Conservation (phyloP, 177 flowering plant species). For the Vitis hybrid region DNA sequence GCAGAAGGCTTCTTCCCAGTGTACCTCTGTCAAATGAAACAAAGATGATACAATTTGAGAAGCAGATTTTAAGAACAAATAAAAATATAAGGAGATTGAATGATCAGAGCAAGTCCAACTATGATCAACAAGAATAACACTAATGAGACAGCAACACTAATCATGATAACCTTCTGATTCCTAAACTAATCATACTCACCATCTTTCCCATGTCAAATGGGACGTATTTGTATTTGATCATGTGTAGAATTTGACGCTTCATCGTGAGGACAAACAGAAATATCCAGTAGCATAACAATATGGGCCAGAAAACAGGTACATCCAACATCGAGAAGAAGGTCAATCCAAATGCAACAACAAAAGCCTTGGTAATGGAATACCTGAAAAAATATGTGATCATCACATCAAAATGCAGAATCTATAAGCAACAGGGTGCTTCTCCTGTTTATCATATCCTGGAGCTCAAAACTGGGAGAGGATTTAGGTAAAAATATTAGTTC, state of each 20-base stretch:
- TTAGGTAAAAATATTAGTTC: too few species aligned
- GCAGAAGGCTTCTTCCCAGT: constrained; percentile 35
- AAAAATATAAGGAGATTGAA: too few species aligned
- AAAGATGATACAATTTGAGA: neutral
- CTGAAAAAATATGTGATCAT: constrained; percentile 22
- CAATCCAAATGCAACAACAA: constrained; percentile 61
- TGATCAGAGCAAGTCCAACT: too few species aligned
- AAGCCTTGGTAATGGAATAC: constrained; percentile 68
- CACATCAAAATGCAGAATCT: too few species aligned
- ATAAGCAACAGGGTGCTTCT: too few species aligned
- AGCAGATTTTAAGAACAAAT: too few species aligned
- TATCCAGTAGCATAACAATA: constrained; percentile 69
- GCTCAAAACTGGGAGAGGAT: too few species aligned
- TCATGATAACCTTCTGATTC: too few species aligned
- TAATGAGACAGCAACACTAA: too few species aligned
- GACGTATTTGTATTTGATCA: constrained; percentile 70
- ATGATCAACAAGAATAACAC: too few species aligned
- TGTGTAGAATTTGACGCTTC: constrained; percentile 80
- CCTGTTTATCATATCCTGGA: too few species aligned
- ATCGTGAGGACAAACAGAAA: constrained; percentile 71
- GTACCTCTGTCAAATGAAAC: constrained; percentile 34
- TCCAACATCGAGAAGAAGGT: constrained; percentile 70
- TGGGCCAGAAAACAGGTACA: constrained; percentile 84
- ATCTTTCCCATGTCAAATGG: constrained; percentile 75
- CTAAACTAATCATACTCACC: constrained; percentile 27